Base-by-base conservation (phyloP, 371 early-diverging fungal species). In the Zopfochytrium polystomum region DNA sequence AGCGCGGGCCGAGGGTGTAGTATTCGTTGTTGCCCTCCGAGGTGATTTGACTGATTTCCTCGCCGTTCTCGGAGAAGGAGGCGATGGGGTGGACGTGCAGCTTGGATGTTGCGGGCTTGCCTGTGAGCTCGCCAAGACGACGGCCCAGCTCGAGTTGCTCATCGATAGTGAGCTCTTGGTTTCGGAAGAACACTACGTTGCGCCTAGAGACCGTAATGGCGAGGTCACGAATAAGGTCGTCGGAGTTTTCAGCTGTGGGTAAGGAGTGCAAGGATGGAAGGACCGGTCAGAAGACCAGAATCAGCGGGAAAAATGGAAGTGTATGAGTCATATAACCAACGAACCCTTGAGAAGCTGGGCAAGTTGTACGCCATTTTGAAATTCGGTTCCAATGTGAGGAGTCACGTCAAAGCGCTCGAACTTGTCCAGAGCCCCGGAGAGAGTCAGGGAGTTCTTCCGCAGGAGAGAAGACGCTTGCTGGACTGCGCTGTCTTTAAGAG, bases 131-230 rank as follows among this genome's bases (percentile, higher is more conserved):
- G 31, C 84, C 82, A 68, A 73, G 80, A 34, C 79, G 73, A 15
- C 65, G 61, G 6, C 80, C 82, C 11, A 85, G 70, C 38, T 78
- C 80, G 29, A 76, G 49, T 29, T 73, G 78, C 60, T 81, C 73
- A 26, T 81, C 72, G 56, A 68, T 57, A 56, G 72, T 74, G 32
- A 83, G 42, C 54, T 82, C 80, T 63, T 85, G 86, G 48, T 81
- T 69, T 9, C 81, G 72, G 62, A 85, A 78, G 58, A 82, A 84
- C 11, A 84, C 86, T 9, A 85, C 84, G 26, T 82, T 83, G 44
- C 86, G 75, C 52, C 81, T 75, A 25, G 83, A 74, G 30, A 78
- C 77, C 35, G 83, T 61, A n/a, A 79, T 67, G 20, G 84, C 81
- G 7, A 60, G 50, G 54, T 83, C 83, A 22, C 78, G 75, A 38